phyloP scores from a whole-genome alignment of 2,329 filamentous ascomycete genomes.

The Ascochyta koolunga region DNA sequence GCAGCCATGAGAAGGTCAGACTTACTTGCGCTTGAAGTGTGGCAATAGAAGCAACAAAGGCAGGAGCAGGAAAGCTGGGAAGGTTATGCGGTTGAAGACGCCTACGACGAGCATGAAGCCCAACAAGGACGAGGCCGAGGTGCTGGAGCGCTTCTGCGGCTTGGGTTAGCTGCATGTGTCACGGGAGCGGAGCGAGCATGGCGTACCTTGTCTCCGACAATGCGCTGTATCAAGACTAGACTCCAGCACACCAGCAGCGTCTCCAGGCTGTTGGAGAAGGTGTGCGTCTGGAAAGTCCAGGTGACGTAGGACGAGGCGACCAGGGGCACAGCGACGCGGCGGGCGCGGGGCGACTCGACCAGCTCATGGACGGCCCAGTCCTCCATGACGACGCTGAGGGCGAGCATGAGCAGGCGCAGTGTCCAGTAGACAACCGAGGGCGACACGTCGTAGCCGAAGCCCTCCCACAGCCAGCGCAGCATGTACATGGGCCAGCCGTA shows the following conservation, averaged over 20 bases:
- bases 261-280: constrained; percentile 97
- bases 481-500: constrained; percentile 95
- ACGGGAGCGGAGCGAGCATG: constrained; percentile 33
- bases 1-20: constrained; percentile 18
- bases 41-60: constrained; percentile 83
- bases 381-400: constrained; percentile 92
- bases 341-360: constrained; percentile 73
- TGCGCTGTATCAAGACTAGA: constrained; percentile 86
- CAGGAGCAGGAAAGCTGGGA: constrained; percentile 88
- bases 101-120: constrained; percentile 84
- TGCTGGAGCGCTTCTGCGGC: constrained; percentile 72
- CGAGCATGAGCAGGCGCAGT: constrained; percentile 87
- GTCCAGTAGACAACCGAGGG: constrained; percentile 91
- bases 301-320: constrained; percentile 97
- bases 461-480: constrained; percentile 89
- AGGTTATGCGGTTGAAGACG: constrained; percentile 95
- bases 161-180: constrained; percentile 40
- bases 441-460: constrained; percentile 79
- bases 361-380: constrained; percentile 97
- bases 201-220: constrained; percentile 76
- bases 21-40: constrained; percentile 81
- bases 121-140: constrained; percentile 76
- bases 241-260: constrained; percentile 93
- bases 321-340: constrained; percentile 77
- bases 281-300: constrained; percentile 98